Evolutionary conservation across 352 stramenopile species (phyloP).

Genomic region (Phytophthora niederhauseri): DNA sequence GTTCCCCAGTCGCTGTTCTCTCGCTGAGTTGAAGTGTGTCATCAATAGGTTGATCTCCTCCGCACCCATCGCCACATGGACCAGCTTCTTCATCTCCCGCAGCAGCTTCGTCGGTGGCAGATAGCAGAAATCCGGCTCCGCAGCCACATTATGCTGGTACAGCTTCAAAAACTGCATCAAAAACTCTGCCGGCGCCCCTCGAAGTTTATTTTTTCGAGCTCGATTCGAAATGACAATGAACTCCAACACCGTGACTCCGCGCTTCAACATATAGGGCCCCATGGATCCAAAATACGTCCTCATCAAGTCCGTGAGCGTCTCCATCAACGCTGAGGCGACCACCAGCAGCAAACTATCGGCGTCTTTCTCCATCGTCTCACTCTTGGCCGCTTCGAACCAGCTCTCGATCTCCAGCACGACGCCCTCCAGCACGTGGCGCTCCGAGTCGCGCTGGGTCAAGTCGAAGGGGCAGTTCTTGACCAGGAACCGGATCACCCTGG

Average conservation of each 20-base stretch:
- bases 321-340: slow-evolving; percentile 51
- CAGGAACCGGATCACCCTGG: slow-evolving; percentile 47
- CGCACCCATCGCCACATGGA: slow-evolving; percentile 43
- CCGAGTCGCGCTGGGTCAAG: slow-evolving; percentile 22
- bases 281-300: slow-evolving; percentile 50
- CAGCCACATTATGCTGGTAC: slow-evolving; percentile 52
- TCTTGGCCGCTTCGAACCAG: slow-evolving; percentile 54
- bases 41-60: slow-evolving; percentile 58
- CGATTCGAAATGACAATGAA: slow-evolving; percentile 74
- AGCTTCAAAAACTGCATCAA: slow-evolving; percentile 63
- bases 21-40: slow-evolving; percentile 39
- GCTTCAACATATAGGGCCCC: slow-evolving; percentile 44
- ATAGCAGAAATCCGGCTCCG: slow-evolving; percentile 38
- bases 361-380: slow-evolving; percentile 32
- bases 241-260: slow-evolving; percentile 53
- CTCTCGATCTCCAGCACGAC: slow-evolving; percentile 49
- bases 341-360: slow-evolving; percentile 53
- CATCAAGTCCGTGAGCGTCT: slow-evolving; percentile 58
- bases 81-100: slow-evolving; percentile 48
- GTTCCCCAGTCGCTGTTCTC: slow-evolving; percentile 32
- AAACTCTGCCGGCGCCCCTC: slow-evolving; percentile 55
- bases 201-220: slow-evolving; percentile 37
- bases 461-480: slow-evolving; percentile 71
- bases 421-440: slow-evolving; percentile 40
- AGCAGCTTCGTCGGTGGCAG: slow-evolving; percentile 44